Evolutionary conservation across 2,329 filamentous ascomycete species (phyloP).

Genomic region (Decorospora gaudefroyi): DNA sequence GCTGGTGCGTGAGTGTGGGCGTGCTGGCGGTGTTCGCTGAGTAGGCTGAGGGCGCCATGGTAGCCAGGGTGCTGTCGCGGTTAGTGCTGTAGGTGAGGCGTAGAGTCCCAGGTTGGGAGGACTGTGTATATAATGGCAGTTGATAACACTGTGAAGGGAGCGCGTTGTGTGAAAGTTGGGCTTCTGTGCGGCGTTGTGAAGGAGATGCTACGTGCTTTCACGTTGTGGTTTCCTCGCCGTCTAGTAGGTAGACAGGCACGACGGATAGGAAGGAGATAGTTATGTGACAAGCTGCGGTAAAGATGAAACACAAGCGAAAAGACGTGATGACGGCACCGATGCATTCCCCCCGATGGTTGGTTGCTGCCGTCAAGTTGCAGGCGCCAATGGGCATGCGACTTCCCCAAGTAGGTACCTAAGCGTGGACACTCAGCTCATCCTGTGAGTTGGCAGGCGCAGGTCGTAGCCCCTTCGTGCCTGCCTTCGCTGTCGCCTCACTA

Average conservation of each 20-base stretch:
- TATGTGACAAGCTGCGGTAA: no score
- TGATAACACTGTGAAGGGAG: no score
- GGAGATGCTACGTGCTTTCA: no score
- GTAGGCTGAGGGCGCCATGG: not conserved
- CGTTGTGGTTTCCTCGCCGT: no score
- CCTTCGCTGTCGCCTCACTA: not conserved
- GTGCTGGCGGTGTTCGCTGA: not conserved
- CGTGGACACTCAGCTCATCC: slow-evolving; percentile 1
- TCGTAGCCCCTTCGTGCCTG: not conserved
- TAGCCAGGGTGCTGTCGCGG: not conserved
- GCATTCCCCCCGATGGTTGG: slow-evolving; percentile 7
- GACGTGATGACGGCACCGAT: slow-evolving; percentile 9
- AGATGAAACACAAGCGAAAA: slow-evolving; percentile 17
- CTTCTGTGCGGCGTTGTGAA: no score
- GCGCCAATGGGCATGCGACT: slow-evolving; percentile 3
- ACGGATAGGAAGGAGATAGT: no score
- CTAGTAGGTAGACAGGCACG: no score
- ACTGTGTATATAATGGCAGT: no score
- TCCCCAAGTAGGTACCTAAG: not conserved
- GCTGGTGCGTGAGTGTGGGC: not conserved
- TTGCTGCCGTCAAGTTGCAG: slow-evolving; percentile 4
- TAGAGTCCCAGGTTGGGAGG: no score
- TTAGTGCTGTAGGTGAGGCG: no score
- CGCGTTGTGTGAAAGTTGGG: no score
- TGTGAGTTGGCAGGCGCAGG: not conserved